Conservation (phyloP, 2,329 filamentous ascomycete species). For the Xylaria sp. region DNA sequence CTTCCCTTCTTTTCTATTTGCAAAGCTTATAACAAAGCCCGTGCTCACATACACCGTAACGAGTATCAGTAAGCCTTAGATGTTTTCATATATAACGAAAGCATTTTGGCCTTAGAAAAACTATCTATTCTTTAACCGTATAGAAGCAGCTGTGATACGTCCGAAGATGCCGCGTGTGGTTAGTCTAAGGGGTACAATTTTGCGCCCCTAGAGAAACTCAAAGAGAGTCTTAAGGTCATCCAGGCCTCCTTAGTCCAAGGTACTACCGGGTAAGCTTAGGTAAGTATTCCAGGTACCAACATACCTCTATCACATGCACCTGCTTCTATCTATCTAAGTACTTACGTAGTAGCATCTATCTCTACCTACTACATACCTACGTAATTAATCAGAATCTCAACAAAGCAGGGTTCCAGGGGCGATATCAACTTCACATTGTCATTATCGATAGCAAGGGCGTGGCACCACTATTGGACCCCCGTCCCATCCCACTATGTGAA, state of each 20-base stretch:
- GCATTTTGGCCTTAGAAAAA: not conserved
- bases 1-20: too few relatives aligned
- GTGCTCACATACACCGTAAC: too few relatives aligned
- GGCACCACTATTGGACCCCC: conserved; percentile 24
- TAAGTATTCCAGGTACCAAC: not conserved
- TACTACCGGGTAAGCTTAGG: not conserved
- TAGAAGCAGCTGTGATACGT: too few relatives aligned
- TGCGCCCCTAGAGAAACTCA: too few relatives aligned
- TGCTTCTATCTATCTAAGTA: not conserved
- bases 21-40: too few relatives aligned
- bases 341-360: too few relatives aligned
- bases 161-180: not conserved
- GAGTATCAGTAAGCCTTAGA: not conserved
- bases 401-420: conserved; percentile 7
- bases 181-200: not conserved
- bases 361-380: too few relatives aligned
- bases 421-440: not conserved
- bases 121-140: too few relatives aligned
- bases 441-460: conserved; percentile 24
- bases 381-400: conserved; percentile 1
- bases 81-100: not conserved
- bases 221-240: not conserved
- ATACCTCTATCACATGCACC: conserved; percentile 21
- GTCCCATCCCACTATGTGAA: conserved; percentile 14
- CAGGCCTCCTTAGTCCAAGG: not conserved